phyloP scores from a whole-genome alignment of 2,329 filamentous ascomycete species.

The Talaromyces sp. region DNA sequence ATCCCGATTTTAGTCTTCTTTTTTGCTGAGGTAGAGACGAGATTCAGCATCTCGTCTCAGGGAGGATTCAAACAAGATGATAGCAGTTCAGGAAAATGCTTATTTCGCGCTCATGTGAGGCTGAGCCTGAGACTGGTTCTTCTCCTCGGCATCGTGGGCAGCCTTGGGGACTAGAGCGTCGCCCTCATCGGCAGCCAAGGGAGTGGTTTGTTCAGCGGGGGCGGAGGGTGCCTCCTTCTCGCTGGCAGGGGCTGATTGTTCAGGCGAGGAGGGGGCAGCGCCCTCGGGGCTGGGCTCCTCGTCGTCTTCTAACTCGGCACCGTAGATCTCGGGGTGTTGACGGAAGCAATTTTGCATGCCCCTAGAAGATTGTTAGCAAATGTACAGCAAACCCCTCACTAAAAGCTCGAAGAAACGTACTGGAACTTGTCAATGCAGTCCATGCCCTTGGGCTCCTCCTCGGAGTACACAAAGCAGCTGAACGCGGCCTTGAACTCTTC shows the following conservation, averaged over 20 bases:
- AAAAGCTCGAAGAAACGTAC: slow-evolving; percentile 57
- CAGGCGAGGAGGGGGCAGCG: slow-evolving; percentile 32
- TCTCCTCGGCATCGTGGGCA: slow-evolving; percentile 47
- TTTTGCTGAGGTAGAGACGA: slow-evolving; percentile 10
- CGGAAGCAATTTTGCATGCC: slow-evolving; percentile 98
- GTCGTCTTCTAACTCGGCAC: slow-evolving; percentile 81
- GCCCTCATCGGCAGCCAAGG: slow-evolving; percentile 28
- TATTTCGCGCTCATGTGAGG: slow-evolving; percentile 22
- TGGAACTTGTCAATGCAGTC: slow-evolving; percentile 98
- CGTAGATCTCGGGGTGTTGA: slow-evolving; percentile 88
- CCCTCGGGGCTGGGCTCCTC: slow-evolving; percentile 49
- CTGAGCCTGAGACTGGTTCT: slow-evolving; percentile 28
- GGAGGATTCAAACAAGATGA: slow-evolving; percentile 12
- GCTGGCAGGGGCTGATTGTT: slow-evolving; percentile 21
- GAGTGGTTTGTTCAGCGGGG: slow-evolving; percentile 29
- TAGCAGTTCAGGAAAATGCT: neutral
- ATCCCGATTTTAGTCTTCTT: slow-evolving; percentile 17
- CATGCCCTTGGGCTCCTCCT: slow-evolving; percentile 94
- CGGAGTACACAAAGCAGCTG: slow-evolving; percentile 96
- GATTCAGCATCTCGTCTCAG: slow-evolving; percentile 3
- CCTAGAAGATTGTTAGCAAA: neutral
- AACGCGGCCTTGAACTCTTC: slow-evolving; percentile 95
- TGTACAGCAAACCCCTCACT: neutral
- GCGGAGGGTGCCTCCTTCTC: slow-evolving; percentile 30
- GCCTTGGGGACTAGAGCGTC: slow-evolving; percentile 54